These are phyloP conservation scores for Barnettozyma populi DNA, from an alignment of 805 yeast species.

Conservation along the genomic window DNA sequence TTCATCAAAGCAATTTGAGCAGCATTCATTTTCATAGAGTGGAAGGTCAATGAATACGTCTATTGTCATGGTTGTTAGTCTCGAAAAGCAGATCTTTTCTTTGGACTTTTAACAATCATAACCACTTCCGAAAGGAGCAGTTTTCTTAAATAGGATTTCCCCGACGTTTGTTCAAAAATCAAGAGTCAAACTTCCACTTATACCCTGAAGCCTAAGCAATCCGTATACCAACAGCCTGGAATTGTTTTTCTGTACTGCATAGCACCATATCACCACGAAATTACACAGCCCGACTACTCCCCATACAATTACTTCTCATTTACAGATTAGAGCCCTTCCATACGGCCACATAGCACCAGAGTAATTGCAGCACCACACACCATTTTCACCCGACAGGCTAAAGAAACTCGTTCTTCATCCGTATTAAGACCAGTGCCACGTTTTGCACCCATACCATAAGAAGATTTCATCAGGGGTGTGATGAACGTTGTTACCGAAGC, in stretches of 20 bases:
- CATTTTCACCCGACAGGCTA: neutral
- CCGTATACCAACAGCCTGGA: neutral
- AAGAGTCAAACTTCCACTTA: neutral
- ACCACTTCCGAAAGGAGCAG: neutral
- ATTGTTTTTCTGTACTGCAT: neutral
- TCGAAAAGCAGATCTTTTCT: neutral
- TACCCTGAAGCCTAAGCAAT: neutral
- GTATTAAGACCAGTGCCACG: neutral
- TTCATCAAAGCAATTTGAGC: too few relatives aligned
- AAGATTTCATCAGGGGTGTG: neutral
- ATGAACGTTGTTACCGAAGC: neutral
- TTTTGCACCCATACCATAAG: neutral
- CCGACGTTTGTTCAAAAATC: neutral
- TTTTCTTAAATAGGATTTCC: neutral
- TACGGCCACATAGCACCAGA: neutral
- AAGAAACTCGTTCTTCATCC: neutral
- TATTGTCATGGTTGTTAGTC: too few relatives aligned
- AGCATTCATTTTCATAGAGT: too few relatives aligned
- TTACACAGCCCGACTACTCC: neutral
- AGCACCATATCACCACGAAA: too few relatives aligned
- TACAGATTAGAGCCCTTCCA: neutral
- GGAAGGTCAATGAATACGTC: too few relatives aligned
- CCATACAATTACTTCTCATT: neutral
- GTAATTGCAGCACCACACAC: neutral
- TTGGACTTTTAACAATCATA: neutral